These are phyloP conservation scores for Boletus holoroseus DNA, from an alignment of 1,284 basidiomycete species.

Conservation along the genomic window DNA sequence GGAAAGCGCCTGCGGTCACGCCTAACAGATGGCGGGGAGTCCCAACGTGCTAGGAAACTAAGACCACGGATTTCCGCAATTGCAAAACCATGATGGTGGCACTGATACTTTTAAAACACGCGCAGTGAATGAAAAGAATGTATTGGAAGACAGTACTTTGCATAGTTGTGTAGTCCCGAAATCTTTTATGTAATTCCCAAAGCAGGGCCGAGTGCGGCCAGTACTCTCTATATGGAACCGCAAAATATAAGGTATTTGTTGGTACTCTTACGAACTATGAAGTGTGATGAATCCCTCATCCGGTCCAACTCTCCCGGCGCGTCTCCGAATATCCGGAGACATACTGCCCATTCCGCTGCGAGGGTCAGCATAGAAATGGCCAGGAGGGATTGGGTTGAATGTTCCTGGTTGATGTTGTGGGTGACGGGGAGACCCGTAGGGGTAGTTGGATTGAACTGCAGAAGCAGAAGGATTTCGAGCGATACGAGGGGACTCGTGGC, in stretches of 20 bases:
- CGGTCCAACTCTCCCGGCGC: conserved; percentile 29
- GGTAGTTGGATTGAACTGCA: conserved; percentile 27
- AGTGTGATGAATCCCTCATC: conserved; percentile 34
- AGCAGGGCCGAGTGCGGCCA: neutral
- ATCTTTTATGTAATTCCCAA: neutral
- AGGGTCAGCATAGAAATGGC: conserved; percentile 36
- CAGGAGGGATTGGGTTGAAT: conserved; percentile 32
- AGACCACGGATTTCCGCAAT: conserved; percentile 9
- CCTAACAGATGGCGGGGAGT: conserved; percentile 14
- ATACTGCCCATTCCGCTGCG: conserved; percentile 34
- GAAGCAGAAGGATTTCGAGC: conserved; percentile 28
- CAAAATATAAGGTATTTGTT: conserved; percentile 12
- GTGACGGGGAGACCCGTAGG: conserved; percentile 35
- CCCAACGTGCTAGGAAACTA: conserved; percentile 15
- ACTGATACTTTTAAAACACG: neutral
- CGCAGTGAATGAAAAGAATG: neutral
- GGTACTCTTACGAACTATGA: conserved; percentile 29
- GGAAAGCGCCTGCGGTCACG: conserved; percentile 22
- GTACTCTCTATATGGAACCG: neutral
- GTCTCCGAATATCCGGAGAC: conserved; percentile 37
- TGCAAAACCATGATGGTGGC: conserved; percentile 3
- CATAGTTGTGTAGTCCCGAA: conserved; percentile 3
- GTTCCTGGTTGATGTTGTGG: conserved; percentile 28
- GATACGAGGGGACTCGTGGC: conserved; percentile 31
- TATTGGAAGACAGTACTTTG: neutral